Evolutionary conservation across 2,329 filamentous ascomycete genomes (phyloP), one percentile per base, ranked within the genome.

Genomic region (Didymella glomerata): DNA sequence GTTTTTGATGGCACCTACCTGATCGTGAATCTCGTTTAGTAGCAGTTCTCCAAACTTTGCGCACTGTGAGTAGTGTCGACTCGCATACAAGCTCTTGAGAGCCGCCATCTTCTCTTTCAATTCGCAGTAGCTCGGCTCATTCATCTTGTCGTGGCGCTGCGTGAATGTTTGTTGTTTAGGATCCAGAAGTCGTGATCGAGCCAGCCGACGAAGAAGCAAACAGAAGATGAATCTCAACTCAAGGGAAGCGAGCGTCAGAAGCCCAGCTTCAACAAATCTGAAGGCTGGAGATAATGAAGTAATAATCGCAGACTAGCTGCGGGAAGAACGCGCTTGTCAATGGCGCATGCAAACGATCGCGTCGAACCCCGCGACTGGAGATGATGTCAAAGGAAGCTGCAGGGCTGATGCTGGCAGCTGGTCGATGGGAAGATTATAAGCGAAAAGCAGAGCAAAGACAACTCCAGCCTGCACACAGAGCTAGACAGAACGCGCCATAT

Each of bases 51-150:
- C 66, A 25, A 50, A 69, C 14, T 63, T 66, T 22, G 70, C 69
- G 61, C 76, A 78, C 57, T 77, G 74, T n/a, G 69, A 64, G 54
- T 77, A 78, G 44, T 72, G 75, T 13, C 75, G 67, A 32, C 68
- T 70, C 16, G 69, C 61, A 57, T 76, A 77, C 34, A 76, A 63
- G 24, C 66, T 54, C 57, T 76, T 76, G 59, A 76, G 57, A 32
- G 64, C 63, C 24, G 68, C 64, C 42, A 75, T 67, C 28, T 65
- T 71, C 46, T 64, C 61, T 44, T 66, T 69, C 58, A 73, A 48
- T 10, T 67, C 63, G 32, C 49, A 42, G 56, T 70, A 69, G 11
- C 54, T 61, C 18, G 65, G 38, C 42, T 54, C 50, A 27, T 54
- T 18, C 50, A 59, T 54, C 13, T 20, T 47, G 8, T 38, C 18